Percentiles rank a stretch among this genome's conserved stretches.
Evolutionary conservation across 192 early-diverging fungal species (phyloP).

Genomic region (Coemansia sp.): DNA sequence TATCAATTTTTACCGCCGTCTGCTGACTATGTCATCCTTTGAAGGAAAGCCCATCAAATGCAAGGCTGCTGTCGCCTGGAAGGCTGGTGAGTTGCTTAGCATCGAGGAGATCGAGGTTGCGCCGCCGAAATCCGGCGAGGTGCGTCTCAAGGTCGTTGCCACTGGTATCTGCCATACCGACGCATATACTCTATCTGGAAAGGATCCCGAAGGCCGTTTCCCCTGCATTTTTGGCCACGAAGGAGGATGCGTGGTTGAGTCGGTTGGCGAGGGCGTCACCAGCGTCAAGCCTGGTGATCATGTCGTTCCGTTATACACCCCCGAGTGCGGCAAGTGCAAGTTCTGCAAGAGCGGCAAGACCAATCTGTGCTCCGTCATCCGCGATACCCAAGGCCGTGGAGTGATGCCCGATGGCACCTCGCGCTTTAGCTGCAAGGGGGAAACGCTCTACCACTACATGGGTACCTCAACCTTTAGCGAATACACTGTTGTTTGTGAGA

Average conservation of each 20-base stretch:
- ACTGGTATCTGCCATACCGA: conserved; percentile 96
- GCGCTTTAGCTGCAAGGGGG: conserved; percentile 88
- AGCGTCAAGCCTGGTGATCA: conserved; percentile 89
- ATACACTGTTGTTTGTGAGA: conserved; percentile 91
- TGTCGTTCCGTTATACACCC: conserved; percentile 90
- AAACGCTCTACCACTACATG: conserved; percentile 95
- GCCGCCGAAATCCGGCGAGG: conserved; percentile 91
- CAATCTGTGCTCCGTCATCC: conserved; percentile 89
- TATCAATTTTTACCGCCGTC: neutral
- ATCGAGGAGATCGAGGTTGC: conserved; percentile 95
- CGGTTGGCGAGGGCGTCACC: conserved; percentile 93
- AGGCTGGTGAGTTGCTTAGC: conserved; percentile 85
- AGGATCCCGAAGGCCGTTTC: conserved; percentile 82
- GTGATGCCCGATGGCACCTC: conserved; percentile 94
- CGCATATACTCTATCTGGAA: conserved; percentile 90
- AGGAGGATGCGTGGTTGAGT: conserved; percentile 93
- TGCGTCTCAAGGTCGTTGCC: conserved; percentile 89
- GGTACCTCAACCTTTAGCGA: conserved; percentile 92
- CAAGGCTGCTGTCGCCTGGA: conserved; percentile 95
- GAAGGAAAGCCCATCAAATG: conserved; percentile 67
- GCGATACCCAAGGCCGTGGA: conserved; percentile 90
- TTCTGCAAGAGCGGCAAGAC: conserved; percentile 98
- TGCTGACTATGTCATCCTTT: conserved; percentile 13
- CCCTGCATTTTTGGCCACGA: conserved; percentile 96
- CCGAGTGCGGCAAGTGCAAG: conserved; percentile 93